Base-by-base conservation (phyloP, 1,284 basidiomycete species). In the Schizopora paradoxa region DNA sequence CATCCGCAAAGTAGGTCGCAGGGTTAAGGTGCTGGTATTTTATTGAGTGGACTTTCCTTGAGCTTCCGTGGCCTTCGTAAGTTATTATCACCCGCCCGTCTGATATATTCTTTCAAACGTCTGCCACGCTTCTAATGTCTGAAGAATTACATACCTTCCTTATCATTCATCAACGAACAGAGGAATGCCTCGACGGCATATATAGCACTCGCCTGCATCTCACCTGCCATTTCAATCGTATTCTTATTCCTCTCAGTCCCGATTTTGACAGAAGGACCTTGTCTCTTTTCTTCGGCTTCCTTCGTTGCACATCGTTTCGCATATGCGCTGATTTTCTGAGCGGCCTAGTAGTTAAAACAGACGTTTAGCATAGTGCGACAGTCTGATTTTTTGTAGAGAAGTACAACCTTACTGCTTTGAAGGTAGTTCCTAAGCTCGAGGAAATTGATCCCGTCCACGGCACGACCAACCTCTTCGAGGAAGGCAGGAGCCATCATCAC, bases 21-120 rank as follows among this genome's bases (percentile, higher is more conserved):
- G 95, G 94, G 58, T 99, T 96, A n/a, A 99, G 76, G 27, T 95
- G 80, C 54, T 97, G 88, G 59, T 97, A 99, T 57, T 89, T 92
- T 45, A 98, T 70, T n/a, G n/a, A n/a, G n/a, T 48, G 83, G 79
- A 0, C 88, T 69, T 1, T 70, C 68, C 47, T 72, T 70, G 29
- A 73, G 56, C 11, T 62, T 47, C 19, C 41, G 67, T n/a, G 16
- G 58, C 52, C 6, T 61, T 63, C 0, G 59, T 76, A 50, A 11
- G 74, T 68, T 21, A 88, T 62, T 3, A 74, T 77, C 6, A 87
- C 64, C 21, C 83, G 74, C 1, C 84, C 84, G 52, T 88, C 84
- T 87, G 46, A 10, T 45, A 45, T 7, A 36, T 11, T 41, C n/a
- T 16, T 25, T 8, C 28, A 19, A 45, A 35, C 52, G 23, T 23